Conservation (phyloP, 306 rosid species). For the Cucurbita ficifolia region DNA sequence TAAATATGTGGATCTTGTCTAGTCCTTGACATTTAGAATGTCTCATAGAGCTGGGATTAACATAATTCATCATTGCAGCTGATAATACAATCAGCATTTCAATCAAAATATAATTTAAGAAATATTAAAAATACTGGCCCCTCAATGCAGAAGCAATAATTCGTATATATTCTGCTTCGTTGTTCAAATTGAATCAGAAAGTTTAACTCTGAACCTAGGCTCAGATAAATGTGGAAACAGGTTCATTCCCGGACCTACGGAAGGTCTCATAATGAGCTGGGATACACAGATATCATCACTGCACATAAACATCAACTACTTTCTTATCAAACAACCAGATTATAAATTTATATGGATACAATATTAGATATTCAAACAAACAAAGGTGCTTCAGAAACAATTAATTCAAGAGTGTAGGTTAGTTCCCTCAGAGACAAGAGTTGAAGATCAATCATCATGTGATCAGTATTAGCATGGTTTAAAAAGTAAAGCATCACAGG, state of each 20-base stretch:
- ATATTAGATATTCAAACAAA: background rate
- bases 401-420: background rate
- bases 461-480: slow-evolving; percentile 56
- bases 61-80: too few relatives aligned
- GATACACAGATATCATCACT: slow-evolving; percentile 32
- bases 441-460: slow-evolving; percentile 11
- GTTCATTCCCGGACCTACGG: slow-evolving; percentile 24
- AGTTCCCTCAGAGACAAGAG: slow-evolving; percentile 33
- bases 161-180: too few relatives aligned
- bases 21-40: background rate
- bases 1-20: background rate
- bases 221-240: background rate
- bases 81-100: too few relatives aligned
- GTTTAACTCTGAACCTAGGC: background rate
- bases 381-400: background rate
- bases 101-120: background rate
- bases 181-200: background rate
- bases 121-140: too few relatives aligned
- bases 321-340: background rate
- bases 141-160: too few relatives aligned
- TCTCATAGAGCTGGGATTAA: background rate
- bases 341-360: too few relatives aligned
- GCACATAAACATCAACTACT: background rate
- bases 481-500: slow-evolving; percentile 9
- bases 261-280: slow-evolving; percentile 46